Evolutionary conservation across 306 rosid genomes (phyloP), one percentile per base, ranked within the genome.

Genomic region (Rosa persica): DNA sequence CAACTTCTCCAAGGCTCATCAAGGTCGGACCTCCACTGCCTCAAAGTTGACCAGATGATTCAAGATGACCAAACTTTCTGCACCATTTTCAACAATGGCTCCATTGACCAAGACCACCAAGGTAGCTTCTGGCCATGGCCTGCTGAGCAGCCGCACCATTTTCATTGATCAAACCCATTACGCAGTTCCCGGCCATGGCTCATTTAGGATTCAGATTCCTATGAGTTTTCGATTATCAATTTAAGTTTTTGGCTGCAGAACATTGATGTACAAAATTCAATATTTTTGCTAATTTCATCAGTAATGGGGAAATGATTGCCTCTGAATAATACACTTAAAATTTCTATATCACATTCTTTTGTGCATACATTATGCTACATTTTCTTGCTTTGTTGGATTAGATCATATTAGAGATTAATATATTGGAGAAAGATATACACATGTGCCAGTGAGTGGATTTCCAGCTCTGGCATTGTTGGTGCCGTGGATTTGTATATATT

Each of bases 61-160:
- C 98, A 89, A 82, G 93, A 89, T 39, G 89, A 89, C 58, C 92
- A 88, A 80, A 75, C 78, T 88, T 87, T 90, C 78, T 78, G 88
- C 87, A 91, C 87, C 88, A 89, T 94, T 90, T 89, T 91, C 79
- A 90, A 85, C 80, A 89, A 85, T 78, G 81, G 83, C 68, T 39
- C 70, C 47, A 70, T 89, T 48, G 93, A 90, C 49, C 78, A 75
- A 43, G 97, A 89, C 69, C 93, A 89, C 67, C 96, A 89, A 39
- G 58, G 62, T 57, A 86, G 86, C 81, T 89, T 82, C 72, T 94
- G 97, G 97, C 89, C 93, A 47, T 94, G 98, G 97, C 89, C 97
- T 34, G 89, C 97, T 30, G 91, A 93, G 75, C 91, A 88, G 69
- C 86, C 86, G 51, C 85, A 84, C 40, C 89, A 93, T 54, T 90